Percentiles rank a stretch among this genome's conserved stretches.
phyloP scores from a whole-genome alignment of 768 basidiomycete species.

The Tylopilus cervinicoccineus region DNA sequence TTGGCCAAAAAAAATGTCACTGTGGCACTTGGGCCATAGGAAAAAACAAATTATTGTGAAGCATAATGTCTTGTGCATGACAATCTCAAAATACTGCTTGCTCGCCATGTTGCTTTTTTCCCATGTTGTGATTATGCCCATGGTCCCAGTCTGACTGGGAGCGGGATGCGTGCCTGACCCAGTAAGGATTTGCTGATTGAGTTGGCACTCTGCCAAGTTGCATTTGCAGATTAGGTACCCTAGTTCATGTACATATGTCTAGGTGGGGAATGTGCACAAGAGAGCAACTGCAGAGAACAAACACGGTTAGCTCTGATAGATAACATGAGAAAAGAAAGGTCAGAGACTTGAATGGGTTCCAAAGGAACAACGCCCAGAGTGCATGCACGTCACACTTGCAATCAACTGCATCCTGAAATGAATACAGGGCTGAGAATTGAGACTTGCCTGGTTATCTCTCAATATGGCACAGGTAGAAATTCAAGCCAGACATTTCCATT shows the following conservation, averaged over 20 bases:
- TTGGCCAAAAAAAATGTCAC: not conserved
- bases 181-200: not conserved
- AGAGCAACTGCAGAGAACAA: not conserved
- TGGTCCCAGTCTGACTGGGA: not conserved
- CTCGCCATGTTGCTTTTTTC: not conserved
- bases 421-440: not conserved
- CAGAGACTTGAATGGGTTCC: conserved; percentile 86
- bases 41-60: not conserved
- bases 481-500: not conserved
- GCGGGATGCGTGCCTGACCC: not conserved
- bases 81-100: not conserved
- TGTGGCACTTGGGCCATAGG: not conserved
- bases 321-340: conserved; percentile 22
- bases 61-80: not conserved
- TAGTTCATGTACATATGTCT: conserved; percentile 2
- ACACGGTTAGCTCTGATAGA: conserved; percentile 13
- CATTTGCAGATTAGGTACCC: conserved; percentile 16
- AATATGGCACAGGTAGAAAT: no score
- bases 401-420: conserved; percentile 42
- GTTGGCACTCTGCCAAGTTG: conserved; percentile 1
- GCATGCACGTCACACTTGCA: conserved; percentile 57
- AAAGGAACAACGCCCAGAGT: conserved; percentile 60
- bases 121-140: conserved; percentile 1
- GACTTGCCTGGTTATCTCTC: conserved; percentile 12
- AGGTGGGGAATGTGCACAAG: not conserved